These are phyloP conservation scores for Quercus mongolica DNA, from an alignment of 306 rosid species.

Conservation along the genomic window DNA sequence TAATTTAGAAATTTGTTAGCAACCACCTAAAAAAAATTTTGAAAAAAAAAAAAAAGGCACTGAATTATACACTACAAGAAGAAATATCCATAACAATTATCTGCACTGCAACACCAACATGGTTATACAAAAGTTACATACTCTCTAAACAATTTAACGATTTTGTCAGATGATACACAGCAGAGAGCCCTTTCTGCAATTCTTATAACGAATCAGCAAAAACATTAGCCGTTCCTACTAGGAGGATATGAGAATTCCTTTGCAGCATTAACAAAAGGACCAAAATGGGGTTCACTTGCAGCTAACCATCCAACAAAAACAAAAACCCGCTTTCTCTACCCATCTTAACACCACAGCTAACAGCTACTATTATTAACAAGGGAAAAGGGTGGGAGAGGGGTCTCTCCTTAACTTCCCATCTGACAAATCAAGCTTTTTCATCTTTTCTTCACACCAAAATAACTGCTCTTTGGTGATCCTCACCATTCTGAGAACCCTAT, in stretches of 20 bases:
- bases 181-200: too few species aligned
- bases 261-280: background rate
- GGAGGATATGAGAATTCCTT: background rate
- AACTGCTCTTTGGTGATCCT: conserved; percentile 73
- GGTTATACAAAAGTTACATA: background rate
- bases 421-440: conserved; percentile 66
- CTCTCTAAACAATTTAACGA: too few species aligned
- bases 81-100: background rate
- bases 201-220: too few species aligned
- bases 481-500: conserved; percentile 66
- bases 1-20: too few species aligned
- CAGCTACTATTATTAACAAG: conserved; percentile 41
- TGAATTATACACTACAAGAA: background rate
- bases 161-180: too few species aligned
- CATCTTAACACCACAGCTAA: background rate
- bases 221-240: background rate
- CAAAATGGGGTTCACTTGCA: background rate
- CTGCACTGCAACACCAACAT: background rate
- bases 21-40: too few species aligned
- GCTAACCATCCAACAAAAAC: background rate
- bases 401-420: conserved; percentile 74
- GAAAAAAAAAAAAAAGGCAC: background rate
- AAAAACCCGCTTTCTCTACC: background rate
- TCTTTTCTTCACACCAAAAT: conserved; percentile 93
- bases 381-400: conserved; percentile 78